These are phyloP conservation scores for Malassezia furfur DNA, from an alignment of 1,284 basidiomycete species.

Conservation along the genomic window DNA sequence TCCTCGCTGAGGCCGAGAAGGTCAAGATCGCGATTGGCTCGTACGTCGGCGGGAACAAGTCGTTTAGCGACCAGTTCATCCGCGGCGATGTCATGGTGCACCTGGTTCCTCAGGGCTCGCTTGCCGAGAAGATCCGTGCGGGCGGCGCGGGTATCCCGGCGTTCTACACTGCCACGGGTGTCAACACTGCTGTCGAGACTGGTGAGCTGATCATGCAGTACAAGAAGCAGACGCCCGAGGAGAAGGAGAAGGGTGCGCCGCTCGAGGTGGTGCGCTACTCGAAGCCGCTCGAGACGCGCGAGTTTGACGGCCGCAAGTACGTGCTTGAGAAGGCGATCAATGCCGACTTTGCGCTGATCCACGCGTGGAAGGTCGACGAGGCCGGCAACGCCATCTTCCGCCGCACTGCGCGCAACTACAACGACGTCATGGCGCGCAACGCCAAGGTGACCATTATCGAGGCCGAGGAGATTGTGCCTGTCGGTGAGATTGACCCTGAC, in stretches of 20 bases:
- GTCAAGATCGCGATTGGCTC: conserved; percentile 39
- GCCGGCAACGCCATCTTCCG: conserved; percentile 51
- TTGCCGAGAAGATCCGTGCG: conserved; percentile 80
- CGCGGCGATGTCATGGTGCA: conserved; percentile 37
- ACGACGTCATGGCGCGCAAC: conserved; percentile 40
- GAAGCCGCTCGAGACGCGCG: conserved; percentile 55
- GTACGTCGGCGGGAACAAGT: conserved; percentile 45
- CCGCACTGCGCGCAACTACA: conserved; percentile 42
- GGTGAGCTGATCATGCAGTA: conserved; percentile 50
- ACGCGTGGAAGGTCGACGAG: conserved; percentile 92
- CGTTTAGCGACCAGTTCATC: conserved; percentile 41
- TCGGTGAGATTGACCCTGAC: conserved; percentile 31
- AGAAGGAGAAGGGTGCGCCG: not conserved
- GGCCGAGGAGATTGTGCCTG: conserved; percentile 41
- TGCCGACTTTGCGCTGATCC: conserved; percentile 78
- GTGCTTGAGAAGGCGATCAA: conserved; percentile 77
- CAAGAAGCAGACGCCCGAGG: conserved; percentile 21
- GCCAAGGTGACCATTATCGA: conserved; percentile 42
- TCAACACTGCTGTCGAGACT: conserved; percentile 49
- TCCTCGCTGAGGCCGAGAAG: conserved; percentile 31
- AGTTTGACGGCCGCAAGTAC: conserved; percentile 72
- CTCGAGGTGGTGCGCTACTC: not conserved
- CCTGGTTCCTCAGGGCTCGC: conserved; percentile 53
- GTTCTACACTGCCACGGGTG: conserved; percentile 86
- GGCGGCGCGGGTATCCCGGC: conserved; percentile 91